Percentiles rank a stretch among this genome's conserved stretches.
Conservation (phyloP, 805 yeast species). For the Kockiozyma suomiensis region DNA sequence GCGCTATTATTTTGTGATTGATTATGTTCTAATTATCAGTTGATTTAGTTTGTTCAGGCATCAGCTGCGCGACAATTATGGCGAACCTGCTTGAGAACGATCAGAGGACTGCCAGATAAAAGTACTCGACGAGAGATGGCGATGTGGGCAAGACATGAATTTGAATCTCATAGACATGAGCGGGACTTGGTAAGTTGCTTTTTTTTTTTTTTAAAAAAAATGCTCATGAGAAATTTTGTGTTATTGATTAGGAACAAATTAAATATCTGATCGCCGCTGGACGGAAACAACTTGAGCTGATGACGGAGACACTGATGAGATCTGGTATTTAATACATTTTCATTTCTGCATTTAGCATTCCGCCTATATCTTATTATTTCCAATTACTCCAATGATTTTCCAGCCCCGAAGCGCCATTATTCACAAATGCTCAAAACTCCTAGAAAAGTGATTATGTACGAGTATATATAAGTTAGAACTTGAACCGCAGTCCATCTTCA, state of each 20-base stretch:
- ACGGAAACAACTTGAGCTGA: slow-evolving; percentile 19
- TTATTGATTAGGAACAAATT: slow-evolving; percentile 9
- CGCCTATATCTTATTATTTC: neutral
- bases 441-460: no score
- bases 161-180: slow-evolving; percentile 17
- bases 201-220: neutral
- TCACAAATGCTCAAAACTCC: neutral
- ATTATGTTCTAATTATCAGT: neutral
- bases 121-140: slow-evolving; percentile 9
- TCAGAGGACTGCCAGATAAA: slow-evolving; percentile 5
- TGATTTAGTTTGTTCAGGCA: slow-evolving; percentile 19
- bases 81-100: slow-evolving; percentile 17
- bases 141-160: slow-evolving; percentile 20
- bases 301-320: slow-evolving; percentile 18
- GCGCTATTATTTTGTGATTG: neutral
- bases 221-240: neutral
- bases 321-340: slow-evolving; percentile 9
- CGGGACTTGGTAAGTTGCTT: slow-evolving; percentile 20
- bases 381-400: neutral
- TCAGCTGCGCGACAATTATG: slow-evolving; percentile 21
- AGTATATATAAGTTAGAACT: slow-evolving; percentile 4
- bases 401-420: neutral
- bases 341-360: neutral
- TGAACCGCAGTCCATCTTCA: slow-evolving; percentile 20
- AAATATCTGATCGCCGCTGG: slow-evolving; percentile 20